Conservation (phyloP, 352 stramenopile species). For the Globisporangium paroecandrum region DNA sequence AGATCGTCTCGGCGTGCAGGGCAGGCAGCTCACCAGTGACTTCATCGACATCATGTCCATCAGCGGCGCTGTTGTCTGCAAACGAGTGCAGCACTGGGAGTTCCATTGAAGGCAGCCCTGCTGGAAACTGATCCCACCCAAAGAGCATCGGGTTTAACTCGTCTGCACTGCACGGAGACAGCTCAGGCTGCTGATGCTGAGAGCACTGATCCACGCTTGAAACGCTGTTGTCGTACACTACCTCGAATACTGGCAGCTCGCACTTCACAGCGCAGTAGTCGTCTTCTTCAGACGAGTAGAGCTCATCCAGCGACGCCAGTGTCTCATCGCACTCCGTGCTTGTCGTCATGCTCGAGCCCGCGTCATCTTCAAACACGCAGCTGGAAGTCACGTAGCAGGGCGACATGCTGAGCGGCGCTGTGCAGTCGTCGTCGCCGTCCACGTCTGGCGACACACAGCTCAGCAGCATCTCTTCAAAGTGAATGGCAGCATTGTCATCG, state of each 20-base stretch:
- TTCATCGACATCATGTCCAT: not conserved
- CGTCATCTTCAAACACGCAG: constrained; percentile 6
- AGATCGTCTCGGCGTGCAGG: constrained; percentile 3
- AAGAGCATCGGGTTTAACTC: constrained; percentile 1
- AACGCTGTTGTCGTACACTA: not conserved
- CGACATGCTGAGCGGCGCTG: not conserved
- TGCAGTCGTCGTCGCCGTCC: not conserved
- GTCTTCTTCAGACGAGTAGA: constrained; percentile 7
- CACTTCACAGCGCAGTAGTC: constrained; percentile 1
- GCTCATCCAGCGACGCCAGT: constrained; percentile 6
- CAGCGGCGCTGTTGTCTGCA: not conserved
- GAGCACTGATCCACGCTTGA: not conserved
- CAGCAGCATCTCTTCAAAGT: constrained; percentile 10
- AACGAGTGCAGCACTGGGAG: constrained; percentile 4
- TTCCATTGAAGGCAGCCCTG: not conserved
- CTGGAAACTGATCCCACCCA: constrained; percentile 10
- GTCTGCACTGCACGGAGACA: not conserved
- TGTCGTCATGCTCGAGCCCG: constrained; percentile 6
- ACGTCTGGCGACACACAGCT: constrained; percentile 4
- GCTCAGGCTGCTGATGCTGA: not conserved
- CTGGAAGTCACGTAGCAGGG: not conserved
- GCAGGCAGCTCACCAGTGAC: not conserved
- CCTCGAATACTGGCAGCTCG: constrained; percentile 9
- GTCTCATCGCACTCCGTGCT: constrained; percentile 10
- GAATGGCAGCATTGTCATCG: constrained; percentile 4